Percentiles rank a stretch among this genome's conserved stretches.
Conservation (phyloP, 2,329 filamentous ascomycete genomes). For the Aspergillus brunneoviolaceus region DNA sequence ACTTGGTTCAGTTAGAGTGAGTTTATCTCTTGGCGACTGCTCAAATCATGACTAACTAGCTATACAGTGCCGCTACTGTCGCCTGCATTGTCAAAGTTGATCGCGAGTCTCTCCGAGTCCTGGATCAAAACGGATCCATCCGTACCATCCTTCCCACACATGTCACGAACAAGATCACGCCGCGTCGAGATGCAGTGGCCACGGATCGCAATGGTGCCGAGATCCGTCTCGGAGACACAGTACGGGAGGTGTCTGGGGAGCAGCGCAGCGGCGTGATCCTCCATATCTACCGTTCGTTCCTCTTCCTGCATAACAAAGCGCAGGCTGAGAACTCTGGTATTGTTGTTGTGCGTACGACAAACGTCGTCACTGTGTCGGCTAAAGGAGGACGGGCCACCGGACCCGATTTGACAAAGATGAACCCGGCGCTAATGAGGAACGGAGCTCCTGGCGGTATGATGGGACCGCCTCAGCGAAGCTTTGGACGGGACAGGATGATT, state of each 20-base stretch:
- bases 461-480: slow-evolving; percentile 66
- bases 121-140: slow-evolving; percentile 85
- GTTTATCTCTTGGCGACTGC: slow-evolving; percentile 27
- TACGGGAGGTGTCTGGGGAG: slow-evolving; percentile 86
- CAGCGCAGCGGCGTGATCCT: slow-evolving; percentile 83
- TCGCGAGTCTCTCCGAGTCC: slow-evolving; percentile 81
- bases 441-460: slow-evolving; percentile 51
- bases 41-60: slow-evolving; percentile 27
- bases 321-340: slow-evolving; percentile 85
- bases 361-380: slow-evolving; percentile 87
- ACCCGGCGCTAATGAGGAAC: slow-evolving; percentile 78
- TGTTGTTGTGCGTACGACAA: slow-evolving; percentile 81
- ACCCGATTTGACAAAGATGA: slow-evolving; percentile 86
- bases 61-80: slow-evolving; percentile 71
- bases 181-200: slow-evolving; percentile 79
- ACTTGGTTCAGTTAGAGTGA: slow-evolving; percentile 88
- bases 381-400: slow-evolving; percentile 79
- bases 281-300: slow-evolving; percentile 88
- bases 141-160: slow-evolving; percentile 85
- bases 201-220: slow-evolving; percentile 92
- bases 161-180: slow-evolving; percentile 83
- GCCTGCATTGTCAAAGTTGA: slow-evolving; percentile 94
- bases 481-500: slow-evolving; percentile 77
- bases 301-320: slow-evolving; percentile 84
- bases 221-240: slow-evolving; percentile 85